These are phyloP conservation scores for Ceratobasidium theobromae DNA, from an alignment of 1,284 basidiomycete genomes.

Conservation along the genomic window DNA sequence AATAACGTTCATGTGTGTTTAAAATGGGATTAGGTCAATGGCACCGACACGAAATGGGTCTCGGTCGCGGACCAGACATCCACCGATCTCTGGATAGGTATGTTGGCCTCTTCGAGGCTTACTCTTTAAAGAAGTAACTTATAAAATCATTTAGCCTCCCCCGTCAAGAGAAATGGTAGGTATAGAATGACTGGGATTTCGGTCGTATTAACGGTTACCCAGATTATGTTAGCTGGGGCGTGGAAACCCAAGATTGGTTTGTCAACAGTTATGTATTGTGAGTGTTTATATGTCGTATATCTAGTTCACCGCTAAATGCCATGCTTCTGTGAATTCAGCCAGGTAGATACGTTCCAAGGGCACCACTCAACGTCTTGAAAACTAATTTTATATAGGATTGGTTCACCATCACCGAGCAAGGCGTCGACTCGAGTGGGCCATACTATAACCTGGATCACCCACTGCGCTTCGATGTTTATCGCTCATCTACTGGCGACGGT, in stretches of 20 bases:
- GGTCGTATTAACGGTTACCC: neutral
- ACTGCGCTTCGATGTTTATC: slow-evolving; percentile 32
- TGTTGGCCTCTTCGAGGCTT: no score
- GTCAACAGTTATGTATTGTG: slow-evolving; percentile 31
- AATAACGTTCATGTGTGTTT: neutral
- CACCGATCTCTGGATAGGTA: slow-evolving; percentile 27
- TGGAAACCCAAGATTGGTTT: slow-evolving; percentile 18
- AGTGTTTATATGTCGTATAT: neutral
- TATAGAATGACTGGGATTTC: neutral
- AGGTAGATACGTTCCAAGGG: no score
- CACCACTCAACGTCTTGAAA: no score
- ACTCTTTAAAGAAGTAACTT: no score
- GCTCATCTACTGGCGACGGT: slow-evolving; percentile 27
- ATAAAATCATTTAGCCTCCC: no score
- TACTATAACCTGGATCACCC: slow-evolving; percentile 28
- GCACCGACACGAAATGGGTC: slow-evolving; percentile 23
- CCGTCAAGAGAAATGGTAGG: slow-evolving; percentile 16
- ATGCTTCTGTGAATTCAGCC: no score
- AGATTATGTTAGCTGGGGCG: slow-evolving; percentile 30
- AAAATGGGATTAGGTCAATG: no score
- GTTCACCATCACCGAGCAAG: slow-evolving; percentile 27
- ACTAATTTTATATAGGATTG: no score
- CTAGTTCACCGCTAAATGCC: no score
- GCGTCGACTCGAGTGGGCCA: neutral
- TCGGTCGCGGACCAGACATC: neutral